Evolutionary conservation across 1,284 basidiomycete genomes (phyloP).

Genomic region (Limonomyces culmigenus): DNA sequence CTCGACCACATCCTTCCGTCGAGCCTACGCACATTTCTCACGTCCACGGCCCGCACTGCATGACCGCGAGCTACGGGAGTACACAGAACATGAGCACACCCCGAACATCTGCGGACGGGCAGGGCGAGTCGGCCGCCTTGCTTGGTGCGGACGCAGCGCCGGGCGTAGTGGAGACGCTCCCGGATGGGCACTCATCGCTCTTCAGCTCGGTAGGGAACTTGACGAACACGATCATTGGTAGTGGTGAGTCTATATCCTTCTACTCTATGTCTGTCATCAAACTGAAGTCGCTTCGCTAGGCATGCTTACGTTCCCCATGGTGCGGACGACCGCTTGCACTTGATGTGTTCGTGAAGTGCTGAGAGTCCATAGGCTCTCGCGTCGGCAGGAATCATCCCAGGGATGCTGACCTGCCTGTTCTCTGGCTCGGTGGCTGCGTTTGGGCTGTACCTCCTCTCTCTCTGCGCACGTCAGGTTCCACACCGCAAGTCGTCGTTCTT

Average conservation of each 20-base stretch:
- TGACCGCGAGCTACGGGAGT: too few relatives aligned
- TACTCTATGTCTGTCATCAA: neutral
- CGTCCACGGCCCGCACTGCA: too few relatives aligned
- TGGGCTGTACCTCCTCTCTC: slow-evolving; percentile 79
- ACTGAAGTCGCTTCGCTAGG: slow-evolving; percentile 23
- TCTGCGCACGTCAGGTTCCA: slow-evolving; percentile 69
- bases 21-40: too few relatives aligned
- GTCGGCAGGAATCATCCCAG: slow-evolving; percentile 73
- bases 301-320: slow-evolving; percentile 73
- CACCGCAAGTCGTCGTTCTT: slow-evolving; percentile 79
- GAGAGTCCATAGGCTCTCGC: slow-evolving; percentile 54
- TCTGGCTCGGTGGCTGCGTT: slow-evolving; percentile 72
- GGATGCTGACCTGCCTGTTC: slow-evolving; percentile 76
- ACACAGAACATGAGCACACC: too few relatives aligned
- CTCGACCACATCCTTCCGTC: too few relatives aligned
- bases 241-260: slow-evolving; percentile 47
- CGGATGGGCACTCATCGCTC: slow-evolving; percentile 47
- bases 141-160: too few relatives aligned
- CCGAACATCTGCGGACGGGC: too few relatives aligned
- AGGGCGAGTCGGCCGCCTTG: too few relatives aligned
- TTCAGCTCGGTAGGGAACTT: slow-evolving; percentile 61
- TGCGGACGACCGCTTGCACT: too few relatives aligned
- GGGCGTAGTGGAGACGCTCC: too few relatives aligned
- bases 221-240: slow-evolving; percentile 79
- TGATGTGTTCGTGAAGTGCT: neutral